Percentiles rank a stretch among this genome's conserved stretches.
Evolutionary conservation across 2,329 filamentous ascomycete species (phyloP).

Genomic region (Saccharata proteae): DNA sequence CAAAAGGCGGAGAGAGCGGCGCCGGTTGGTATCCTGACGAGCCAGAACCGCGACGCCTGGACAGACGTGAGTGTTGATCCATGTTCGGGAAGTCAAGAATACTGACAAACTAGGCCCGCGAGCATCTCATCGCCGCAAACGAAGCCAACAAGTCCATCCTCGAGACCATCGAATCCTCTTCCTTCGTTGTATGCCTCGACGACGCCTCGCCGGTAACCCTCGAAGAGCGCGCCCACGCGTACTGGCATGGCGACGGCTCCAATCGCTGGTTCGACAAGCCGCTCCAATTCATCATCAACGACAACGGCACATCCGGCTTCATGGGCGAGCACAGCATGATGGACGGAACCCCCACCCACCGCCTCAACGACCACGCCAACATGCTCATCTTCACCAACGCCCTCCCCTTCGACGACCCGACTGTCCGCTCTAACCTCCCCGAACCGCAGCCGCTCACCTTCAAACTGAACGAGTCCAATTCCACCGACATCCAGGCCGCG

Average conservation of each 20-base stretch:
- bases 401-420: conserved; percentile 72
- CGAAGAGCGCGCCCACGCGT: conserved; percentile 88
- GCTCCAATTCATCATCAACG: conserved; percentile 92
- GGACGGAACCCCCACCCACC: conserved; percentile 96
- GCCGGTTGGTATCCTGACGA: conserved; percentile 73
- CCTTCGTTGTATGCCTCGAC: conserved; percentile 88
- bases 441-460: conserved; percentile 72
- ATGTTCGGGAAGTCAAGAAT: neutral
- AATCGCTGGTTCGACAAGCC: conserved; percentile 99
- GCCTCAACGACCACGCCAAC: conserved; percentile 90
- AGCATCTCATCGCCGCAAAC: conserved; percentile 62
- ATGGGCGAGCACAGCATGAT: conserved; percentile 99
- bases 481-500: conserved; percentile 68
- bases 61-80: conserved; percentile 46
- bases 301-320: conserved; percentile 95
- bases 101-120: conserved; percentile 38
- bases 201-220: conserved; percentile 84
- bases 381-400: conserved; percentile 88
- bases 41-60: conserved; percentile 90
- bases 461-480: conserved; percentile 59
- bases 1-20: conserved; percentile 60
- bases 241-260: conserved; percentile 94
- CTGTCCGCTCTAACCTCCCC: conserved; percentile 68
- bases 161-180: conserved; percentile 72
- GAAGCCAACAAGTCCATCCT: conserved; percentile 67